These are phyloP conservation scores for Nemania bipapillata DNA, from an alignment of 2,329 filamentous ascomycete species.

Conservation along the genomic window DNA sequence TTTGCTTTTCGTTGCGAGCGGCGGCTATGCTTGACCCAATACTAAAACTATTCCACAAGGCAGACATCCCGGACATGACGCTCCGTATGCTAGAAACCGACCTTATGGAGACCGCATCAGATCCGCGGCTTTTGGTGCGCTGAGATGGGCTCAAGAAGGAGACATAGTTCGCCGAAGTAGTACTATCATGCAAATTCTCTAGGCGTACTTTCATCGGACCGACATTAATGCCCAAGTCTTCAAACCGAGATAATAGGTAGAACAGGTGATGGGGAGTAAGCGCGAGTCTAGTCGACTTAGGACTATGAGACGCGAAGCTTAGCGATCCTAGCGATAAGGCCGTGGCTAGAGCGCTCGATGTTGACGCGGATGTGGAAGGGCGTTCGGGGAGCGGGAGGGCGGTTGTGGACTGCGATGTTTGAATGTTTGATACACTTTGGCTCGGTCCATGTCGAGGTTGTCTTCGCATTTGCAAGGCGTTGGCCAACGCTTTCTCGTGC, in stretches of 20 bases:
- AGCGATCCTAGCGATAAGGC: constrained; percentile 88
- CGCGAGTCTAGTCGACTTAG: constrained; percentile 90
- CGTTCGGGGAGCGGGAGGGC: constrained; percentile 68
- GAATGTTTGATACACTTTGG: constrained; percentile 70
- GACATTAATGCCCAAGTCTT: constrained; percentile 88
- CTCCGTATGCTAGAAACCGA: constrained; percentile 97
- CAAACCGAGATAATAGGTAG: constrained; percentile 93
- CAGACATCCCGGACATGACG: constrained; percentile 96
- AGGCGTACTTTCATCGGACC: constrained; percentile 96
- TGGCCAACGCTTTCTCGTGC: constrained; percentile 96
- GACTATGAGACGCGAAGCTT: constrained; percentile 82
- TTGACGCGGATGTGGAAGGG: constrained; percentile 73
- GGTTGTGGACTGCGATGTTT: constrained; percentile 66
- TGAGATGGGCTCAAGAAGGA: constrained; percentile 90
- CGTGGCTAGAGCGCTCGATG: constrained; percentile 79
- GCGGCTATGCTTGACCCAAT: constrained; percentile 81
- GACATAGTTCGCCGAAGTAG: constrained; percentile 89
- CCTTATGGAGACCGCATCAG: constrained; percentile 89
- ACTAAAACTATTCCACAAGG: constrained; percentile 88
- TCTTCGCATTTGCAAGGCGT: constrained; percentile 87
- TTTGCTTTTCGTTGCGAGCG: constrained; percentile 88
- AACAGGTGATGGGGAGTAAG: constrained; percentile 96
- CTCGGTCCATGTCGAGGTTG: constrained; percentile 77
- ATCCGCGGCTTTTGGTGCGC: constrained; percentile 78
- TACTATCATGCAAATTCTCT: constrained; percentile 91